These are phyloP conservation scores for Cicer judaicum DNA, from an alignment of 306 rosid genomes.

Conservation along the genomic window DNA sequence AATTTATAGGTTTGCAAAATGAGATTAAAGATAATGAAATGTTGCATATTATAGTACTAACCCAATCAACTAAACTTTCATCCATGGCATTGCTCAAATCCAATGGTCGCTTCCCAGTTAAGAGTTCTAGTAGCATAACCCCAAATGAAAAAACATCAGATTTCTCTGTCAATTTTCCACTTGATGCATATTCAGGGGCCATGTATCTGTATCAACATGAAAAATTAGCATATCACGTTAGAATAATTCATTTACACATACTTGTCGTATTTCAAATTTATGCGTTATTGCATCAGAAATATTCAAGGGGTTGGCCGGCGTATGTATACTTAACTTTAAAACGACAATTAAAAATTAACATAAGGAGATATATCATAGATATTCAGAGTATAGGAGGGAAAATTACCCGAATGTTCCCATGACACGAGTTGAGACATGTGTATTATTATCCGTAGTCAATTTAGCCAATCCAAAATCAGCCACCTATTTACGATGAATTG, in stretches of 20 bases:
- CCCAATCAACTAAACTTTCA: constrained; percentile 94
- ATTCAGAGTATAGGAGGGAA: background rate
- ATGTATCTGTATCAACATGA: constrained; percentile 61
- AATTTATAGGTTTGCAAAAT: background rate
- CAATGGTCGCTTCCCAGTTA: constrained; percentile 75
- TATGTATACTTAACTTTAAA: no score
- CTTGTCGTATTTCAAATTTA: no score
- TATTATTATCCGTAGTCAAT: background rate
- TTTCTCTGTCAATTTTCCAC: constrained; percentile 76
- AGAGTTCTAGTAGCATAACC: constrained; percentile 84
- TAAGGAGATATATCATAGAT: background rate
- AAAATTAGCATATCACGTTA: background rate
- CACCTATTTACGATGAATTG: background rate
- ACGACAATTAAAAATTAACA: no score
- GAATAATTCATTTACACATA: background rate
- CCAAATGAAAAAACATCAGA: constrained; percentile 60
- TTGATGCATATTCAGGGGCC: constrained; percentile 93
- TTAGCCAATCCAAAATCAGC: constrained; percentile 29
- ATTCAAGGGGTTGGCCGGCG: no score
- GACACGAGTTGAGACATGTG: constrained; percentile 13
- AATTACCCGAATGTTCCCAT: constrained; percentile 26
- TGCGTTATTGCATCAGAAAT: no score
- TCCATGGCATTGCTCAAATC: constrained; percentile 63
- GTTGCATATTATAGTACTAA: constrained; percentile 40
- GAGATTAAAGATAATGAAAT: no score